Evolutionary conservation across 208 protist genomes (phyloP).

Genomic region (Trypanosoma vivax): DNA sequence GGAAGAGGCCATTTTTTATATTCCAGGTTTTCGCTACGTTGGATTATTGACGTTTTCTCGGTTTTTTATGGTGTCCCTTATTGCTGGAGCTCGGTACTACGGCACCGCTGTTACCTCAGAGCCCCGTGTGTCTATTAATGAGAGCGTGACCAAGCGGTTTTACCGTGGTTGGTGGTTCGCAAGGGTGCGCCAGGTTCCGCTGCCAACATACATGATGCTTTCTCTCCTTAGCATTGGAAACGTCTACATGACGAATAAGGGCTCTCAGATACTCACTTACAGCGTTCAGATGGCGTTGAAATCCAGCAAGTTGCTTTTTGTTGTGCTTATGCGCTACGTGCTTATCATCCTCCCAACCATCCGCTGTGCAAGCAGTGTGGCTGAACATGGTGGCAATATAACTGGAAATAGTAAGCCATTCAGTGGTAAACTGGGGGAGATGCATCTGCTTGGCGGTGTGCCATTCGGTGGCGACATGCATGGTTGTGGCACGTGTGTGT

Average conservation of each 20-base stretch:
- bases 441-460: no score
- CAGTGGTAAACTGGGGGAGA: no score
- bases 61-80: constrained; percentile 19
- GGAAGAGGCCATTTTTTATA: constrained; percentile 50
- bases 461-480: no score
- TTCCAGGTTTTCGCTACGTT: constrained; percentile 42
- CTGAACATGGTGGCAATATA: no score
- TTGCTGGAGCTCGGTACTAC: constrained; percentile 19
- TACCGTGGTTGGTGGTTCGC: constrained; percentile 1
- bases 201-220: constrained; percentile 38
- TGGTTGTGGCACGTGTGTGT: no score
- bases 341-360: constrained; percentile 19
- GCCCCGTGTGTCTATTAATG: background rate
- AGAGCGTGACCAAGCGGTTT: background rate
- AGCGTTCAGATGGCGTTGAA: constrained; percentile 58
- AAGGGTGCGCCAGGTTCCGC: constrained; percentile 16
- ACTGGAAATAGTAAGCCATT: no score
- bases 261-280: constrained; percentile 39
- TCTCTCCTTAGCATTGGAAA: constrained; percentile 33
- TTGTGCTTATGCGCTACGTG: constrained; percentile 29
- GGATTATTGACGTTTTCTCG: constrained; percentile 37
- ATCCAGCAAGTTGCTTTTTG: constrained; percentile 50
- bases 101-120: constrained; percentile 1
- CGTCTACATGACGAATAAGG: constrained; percentile 42
- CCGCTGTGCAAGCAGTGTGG: no score